Evolutionary conservation across 148 eudicot species (phyloP), one percentile per base, ranked within the genome.

Genomic region (Rhododendron simsii): DNA sequence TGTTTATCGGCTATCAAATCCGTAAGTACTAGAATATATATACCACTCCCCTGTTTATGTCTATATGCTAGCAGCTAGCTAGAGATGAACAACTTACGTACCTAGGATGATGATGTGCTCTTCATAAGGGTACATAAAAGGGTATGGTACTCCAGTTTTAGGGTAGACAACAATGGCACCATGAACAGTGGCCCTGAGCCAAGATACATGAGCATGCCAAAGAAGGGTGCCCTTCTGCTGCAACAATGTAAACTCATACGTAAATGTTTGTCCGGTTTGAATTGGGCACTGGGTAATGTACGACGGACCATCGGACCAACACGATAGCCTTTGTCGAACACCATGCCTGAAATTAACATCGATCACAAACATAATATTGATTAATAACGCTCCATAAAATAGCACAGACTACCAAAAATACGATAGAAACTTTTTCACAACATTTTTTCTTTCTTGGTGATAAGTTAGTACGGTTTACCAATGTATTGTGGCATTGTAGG

Each of bases 201-300:
- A 94, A 3, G 93, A 91, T 81, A 91, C 81, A 90, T 93, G 95
- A 78, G 93, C 95, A 87, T 93, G 95, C 95, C 95, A 93, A 14
- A 93, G 81, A 83, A 94, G 91, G 65, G 95, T 93, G 47, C 96
- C 96, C 90, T 91, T 92, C 78, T 94, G 96, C 73, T 87, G 78
- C 81, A 86, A 82, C 80, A 94, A 73, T 26, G 91, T 92, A 86
- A 92, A 93, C 86, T 89, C 88, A 79, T 94, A 92, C 20, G 92
- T 91, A 85, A 87, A 94, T 53, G 86, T 86, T 30, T 91, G 85
- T 53, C 96, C 93, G 1, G 91, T 67, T 87, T 91, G 94, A 35
- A 92, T 91, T 20, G 94, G 94, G 86, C 96, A 92, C 57, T 92
- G 94, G 47, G 93, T 92, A 12, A 91, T 90, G 84, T 90, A 94